Conservation (phyloP, 768 basidiomycete genomes). For the Boletus sp. region DNA sequence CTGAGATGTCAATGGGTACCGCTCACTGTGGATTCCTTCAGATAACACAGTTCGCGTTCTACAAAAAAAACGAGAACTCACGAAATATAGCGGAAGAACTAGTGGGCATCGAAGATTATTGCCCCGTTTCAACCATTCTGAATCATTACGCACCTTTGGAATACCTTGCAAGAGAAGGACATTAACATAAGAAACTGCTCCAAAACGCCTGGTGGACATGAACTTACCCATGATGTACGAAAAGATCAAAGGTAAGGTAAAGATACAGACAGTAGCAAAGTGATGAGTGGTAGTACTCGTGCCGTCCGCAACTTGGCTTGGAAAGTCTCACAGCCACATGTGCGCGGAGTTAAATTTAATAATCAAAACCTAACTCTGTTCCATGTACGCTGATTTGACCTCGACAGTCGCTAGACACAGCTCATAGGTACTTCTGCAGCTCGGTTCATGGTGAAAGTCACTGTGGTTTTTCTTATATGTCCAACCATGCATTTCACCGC, state of each 20-base stretch:
- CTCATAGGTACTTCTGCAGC: too few relatives aligned
- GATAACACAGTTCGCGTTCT: neutral
- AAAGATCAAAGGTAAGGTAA: constrained; percentile 5
- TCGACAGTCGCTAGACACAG: neutral
- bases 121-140: neutral
- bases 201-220: neutral
- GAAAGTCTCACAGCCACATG: constrained; percentile 16
- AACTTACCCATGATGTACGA: constrained; percentile 23
- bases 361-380: neutral
- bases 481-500: too few relatives aligned
- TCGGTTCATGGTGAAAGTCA: too few relatives aligned
- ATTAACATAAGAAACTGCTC: constrained; percentile 1
- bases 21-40: constrained; percentile 57
- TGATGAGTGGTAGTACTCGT: neutral
- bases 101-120: constrained; percentile 10
- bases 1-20: constrained; percentile 97
- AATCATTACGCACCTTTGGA: constrained; percentile 51
- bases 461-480: too few relatives aligned
- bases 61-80: constrained; percentile 36
- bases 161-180: constrained; percentile 40
- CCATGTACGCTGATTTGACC: too few relatives aligned
- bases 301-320: neutral
- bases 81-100: constrained; percentile 99
- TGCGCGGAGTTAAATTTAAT: neutral
- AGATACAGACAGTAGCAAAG: constrained; percentile 5